These are phyloP conservation scores for Chara braunii DNA, from an alignment of 139 green algal species.

Conservation along the genomic window DNA sequence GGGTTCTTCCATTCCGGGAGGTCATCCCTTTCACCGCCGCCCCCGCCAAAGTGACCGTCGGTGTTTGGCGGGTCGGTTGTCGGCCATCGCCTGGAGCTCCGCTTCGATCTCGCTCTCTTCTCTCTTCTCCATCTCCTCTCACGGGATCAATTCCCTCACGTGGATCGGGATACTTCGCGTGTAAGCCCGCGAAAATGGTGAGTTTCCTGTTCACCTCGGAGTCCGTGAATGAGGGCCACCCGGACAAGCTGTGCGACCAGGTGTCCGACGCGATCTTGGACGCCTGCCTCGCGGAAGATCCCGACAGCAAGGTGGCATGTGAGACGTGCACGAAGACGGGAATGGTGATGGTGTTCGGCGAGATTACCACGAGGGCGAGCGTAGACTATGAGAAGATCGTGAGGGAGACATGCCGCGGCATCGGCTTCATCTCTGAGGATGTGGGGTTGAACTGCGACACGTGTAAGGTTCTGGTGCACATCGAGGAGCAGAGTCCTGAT, in stretches of 20 bases:
- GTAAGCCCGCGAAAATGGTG: too few species aligned
- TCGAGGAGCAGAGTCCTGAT: conserved; percentile 97
- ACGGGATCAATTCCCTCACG: too few species aligned
- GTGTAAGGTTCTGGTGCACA: conserved; percentile 89
- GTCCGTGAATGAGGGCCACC: conserved; percentile 66
- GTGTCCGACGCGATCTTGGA: conserved; percentile 97
- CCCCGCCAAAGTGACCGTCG: too few species aligned
- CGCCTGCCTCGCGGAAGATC: conserved; percentile 76
- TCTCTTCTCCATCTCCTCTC: too few species aligned
- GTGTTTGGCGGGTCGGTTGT: too few species aligned
- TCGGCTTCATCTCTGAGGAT: conserved; percentile 91
- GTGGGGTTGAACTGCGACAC: conserved; percentile 89
- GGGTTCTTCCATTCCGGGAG: too few species aligned
- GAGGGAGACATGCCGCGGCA: conserved; percentile 64
- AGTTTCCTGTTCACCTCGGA: conserved; percentile 91
- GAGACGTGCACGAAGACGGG: conserved; percentile 97
- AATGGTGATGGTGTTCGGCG: conserved; percentile 99
- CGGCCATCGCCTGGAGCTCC: too few species aligned
- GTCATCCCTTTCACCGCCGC: too few species aligned
- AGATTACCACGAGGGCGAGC: conserved; percentile 99
- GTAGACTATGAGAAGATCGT: conserved; percentile 96
- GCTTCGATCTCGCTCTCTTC: too few species aligned
- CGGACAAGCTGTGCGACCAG: conserved; percentile 78
- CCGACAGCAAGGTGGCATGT: conserved; percentile 64
- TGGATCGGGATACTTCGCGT: too few species aligned